These are phyloP conservation scores for Dactylellina haptotyla DNA, from an alignment of 2,329 filamentous ascomycete genomes.

Conservation along the genomic window DNA sequence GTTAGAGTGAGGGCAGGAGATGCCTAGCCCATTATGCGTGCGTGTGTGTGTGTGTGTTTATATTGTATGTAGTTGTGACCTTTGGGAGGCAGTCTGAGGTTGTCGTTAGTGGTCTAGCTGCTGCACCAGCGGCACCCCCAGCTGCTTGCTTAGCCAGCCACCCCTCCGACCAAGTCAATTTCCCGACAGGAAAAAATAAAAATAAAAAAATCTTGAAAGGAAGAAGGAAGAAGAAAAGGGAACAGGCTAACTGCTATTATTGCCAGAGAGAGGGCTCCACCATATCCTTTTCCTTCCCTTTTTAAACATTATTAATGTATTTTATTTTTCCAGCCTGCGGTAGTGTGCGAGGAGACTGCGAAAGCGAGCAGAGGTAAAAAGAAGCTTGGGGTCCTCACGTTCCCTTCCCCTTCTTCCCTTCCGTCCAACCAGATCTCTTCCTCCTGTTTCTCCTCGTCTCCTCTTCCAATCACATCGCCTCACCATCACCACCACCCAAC, in stretches of 20 bases:
- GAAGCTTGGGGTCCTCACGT: constrained; percentile 15
- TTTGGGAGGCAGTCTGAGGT: neutral
- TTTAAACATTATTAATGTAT: constrained; percentile 13
- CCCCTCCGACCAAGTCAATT: constrained; percentile 49
- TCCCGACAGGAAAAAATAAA: constrained; percentile 31
- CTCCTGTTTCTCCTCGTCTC: constrained; percentile 50
- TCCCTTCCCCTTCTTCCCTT: constrained; percentile 7
- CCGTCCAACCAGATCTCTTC: constrained; percentile 48
- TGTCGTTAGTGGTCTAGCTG: neutral
- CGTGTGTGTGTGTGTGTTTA: too few species aligned
- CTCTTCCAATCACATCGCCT: constrained; percentile 53
- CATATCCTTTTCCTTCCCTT: constrained; percentile 27
- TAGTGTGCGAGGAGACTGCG: constrained; percentile 1
- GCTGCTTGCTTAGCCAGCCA: constrained; percentile 26
- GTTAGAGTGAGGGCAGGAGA: constrained; percentile 6
- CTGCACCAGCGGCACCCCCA: constrained; percentile 14
- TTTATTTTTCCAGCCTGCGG: constrained; percentile 7
- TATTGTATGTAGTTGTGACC: neutral
- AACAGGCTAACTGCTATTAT: neutral
- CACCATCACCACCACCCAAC: constrained; percentile 40
- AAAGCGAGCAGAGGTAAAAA: constrained; percentile 6
- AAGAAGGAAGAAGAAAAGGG: neutral
- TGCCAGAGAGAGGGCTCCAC: neutral
- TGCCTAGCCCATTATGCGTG: constrained; percentile 2
- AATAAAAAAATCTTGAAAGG: neutral